Conservation (phyloP, 2,329 filamentous ascomycete genomes). For the Colletotrichum sp. region DNA sequence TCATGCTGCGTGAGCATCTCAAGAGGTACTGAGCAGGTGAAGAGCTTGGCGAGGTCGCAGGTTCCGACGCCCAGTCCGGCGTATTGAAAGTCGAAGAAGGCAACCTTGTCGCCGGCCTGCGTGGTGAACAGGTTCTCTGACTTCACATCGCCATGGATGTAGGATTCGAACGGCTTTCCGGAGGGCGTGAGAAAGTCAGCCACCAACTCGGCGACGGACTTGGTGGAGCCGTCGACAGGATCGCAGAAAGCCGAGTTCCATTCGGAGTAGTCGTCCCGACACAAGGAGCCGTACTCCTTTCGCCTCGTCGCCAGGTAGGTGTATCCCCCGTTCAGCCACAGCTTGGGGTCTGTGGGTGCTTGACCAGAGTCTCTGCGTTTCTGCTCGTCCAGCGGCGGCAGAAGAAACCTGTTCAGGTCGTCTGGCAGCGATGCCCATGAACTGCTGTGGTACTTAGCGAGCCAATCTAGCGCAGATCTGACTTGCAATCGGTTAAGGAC, state of each 20-base stretch:
- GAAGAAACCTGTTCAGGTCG: slow-evolving; percentile 41
- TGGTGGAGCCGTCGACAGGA: slow-evolving; percentile 21
- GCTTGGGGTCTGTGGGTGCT: slow-evolving; percentile 24
- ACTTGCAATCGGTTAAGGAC: slow-evolving; percentile 54
- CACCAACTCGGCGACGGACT: slow-evolving; percentile 56
- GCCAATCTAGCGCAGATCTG: slow-evolving; percentile 62
- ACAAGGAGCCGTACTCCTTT: slow-evolving; percentile 58
- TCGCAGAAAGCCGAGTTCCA: slow-evolving; percentile 59
- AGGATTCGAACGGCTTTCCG: slow-evolving; percentile 53
- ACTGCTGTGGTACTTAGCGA: slow-evolving; percentile 64
- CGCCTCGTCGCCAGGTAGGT: slow-evolving; percentile 70
- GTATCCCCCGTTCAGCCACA: slow-evolving; percentile 73
- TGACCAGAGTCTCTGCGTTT: slow-evolving; percentile 28
- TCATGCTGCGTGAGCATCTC: slow-evolving; percentile 48
- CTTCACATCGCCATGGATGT: slow-evolving; percentile 74
- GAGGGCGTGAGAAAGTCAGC: slow-evolving; percentile 55
- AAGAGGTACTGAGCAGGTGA: slow-evolving; percentile 68
- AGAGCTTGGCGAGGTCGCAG: slow-evolving; percentile 70
- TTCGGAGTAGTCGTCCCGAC: slow-evolving; percentile 51
- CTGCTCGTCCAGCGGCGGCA: slow-evolving; percentile 62
- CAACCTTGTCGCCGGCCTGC: slow-evolving; percentile 51
- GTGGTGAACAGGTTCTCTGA: slow-evolving; percentile 71
- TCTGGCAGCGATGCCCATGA: slow-evolving; percentile 48
- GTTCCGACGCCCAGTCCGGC: slow-evolving; percentile 68
- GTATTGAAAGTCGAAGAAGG: slow-evolving; percentile 76